Evolutionary conservation across 2,329 filamentous ascomycete genomes (phyloP), one percentile per base, ranked within the genome.

Genomic region (Raffaelea ambrosiae): DNA sequence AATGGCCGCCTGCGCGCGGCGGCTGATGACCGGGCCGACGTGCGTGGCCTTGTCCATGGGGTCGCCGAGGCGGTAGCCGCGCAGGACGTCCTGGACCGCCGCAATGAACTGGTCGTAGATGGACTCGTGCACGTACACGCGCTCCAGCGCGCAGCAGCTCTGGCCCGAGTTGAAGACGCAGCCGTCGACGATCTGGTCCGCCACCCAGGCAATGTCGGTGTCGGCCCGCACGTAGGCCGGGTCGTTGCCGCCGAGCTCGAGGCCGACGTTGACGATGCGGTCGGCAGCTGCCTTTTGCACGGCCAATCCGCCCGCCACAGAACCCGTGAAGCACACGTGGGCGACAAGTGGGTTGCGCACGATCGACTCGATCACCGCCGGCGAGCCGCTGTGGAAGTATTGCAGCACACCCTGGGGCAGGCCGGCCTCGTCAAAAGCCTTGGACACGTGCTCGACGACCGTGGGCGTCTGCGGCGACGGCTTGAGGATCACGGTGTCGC

Each of bases 121-220:
- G 57, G 79, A 82, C 60, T 86, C 84, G 59, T 93, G 82, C 5
- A 97, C 90, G 59, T 97, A 97, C 19, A 97, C 81, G 31, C 91
- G 77, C 69, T 97, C 91, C 47, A 97, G 74, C 21, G 88, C 86
- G 67, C 91, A 97, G 73, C 91, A 97, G 63, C 88, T 95, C 71
- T 97, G 91, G n/a, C 91, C 91, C 45, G 90, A 95, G 70, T 97
- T 97, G 75, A 97, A 97, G 49, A 97, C 74, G n/a, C 89, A 84
- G 19, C 91, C 91, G 58, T 97, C 91, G 14, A 97, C 88, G 58
- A 97, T 93, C 67, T 96, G 89, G 56, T 86, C 89, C 0, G 91
- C 91, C 1, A 85, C 90, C 91, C 90, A 96, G 43, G 81, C 80
- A 43, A 95, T 67, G 62, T 97, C 89, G 2, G 95, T 88, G 59